A percentile compares a stretch with the other conserved stretches of the same genome.
These are phyloP conservation scores for Mycena sanguinolenta DNA, from an alignment of 768 basidiomycete genomes.

Conservation along the genomic window DNA sequence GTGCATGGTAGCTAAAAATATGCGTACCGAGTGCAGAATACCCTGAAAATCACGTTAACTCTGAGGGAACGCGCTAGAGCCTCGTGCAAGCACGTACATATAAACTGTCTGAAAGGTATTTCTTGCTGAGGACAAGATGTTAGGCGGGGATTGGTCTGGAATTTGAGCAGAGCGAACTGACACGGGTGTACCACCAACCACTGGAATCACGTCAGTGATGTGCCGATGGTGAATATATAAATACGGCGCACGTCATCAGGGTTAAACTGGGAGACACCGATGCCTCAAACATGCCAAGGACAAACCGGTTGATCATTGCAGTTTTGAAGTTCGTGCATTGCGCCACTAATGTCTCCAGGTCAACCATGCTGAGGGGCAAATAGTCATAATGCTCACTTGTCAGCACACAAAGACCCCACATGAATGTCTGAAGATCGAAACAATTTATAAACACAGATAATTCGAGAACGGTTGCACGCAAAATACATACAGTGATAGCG, in stretches of 20 bases:
- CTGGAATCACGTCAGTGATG: background rate
- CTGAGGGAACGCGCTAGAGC: background rate
- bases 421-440: background rate
- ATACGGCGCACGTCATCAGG: slow-evolving; percentile 35
- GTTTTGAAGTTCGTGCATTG: slow-evolving; percentile 40
- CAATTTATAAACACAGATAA: no score
- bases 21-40: slow-evolving; percentile 34
- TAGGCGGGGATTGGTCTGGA: background rate
- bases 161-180: background rate
- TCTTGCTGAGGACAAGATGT: slow-evolving; percentile 18
- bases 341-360: slow-evolving; percentile 18
- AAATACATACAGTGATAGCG: slow-evolving; percentile 26
- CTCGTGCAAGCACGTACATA: slow-evolving; percentile 22
- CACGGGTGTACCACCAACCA: slow-evolving; percentile 39
- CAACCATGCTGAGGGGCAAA: background rate
- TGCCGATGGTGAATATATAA: background rate
- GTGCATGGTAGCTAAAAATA: background rate
- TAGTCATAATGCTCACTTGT: slow-evolving; percentile 18
- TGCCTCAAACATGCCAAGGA: slow-evolving; percentile 38
- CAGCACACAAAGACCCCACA: slow-evolving; percentile 39
- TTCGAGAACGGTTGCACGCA: background rate
- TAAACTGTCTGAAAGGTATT: slow-evolving; percentile 34
- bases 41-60: slow-evolving; percentile 15
- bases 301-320: slow-evolving; percentile 38
- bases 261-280: slow-evolving; percentile 36